Base-by-base conservation (phyloP, 2,329 filamentous ascomycete genomes). In the Stylonectria norvegica region DNA sequence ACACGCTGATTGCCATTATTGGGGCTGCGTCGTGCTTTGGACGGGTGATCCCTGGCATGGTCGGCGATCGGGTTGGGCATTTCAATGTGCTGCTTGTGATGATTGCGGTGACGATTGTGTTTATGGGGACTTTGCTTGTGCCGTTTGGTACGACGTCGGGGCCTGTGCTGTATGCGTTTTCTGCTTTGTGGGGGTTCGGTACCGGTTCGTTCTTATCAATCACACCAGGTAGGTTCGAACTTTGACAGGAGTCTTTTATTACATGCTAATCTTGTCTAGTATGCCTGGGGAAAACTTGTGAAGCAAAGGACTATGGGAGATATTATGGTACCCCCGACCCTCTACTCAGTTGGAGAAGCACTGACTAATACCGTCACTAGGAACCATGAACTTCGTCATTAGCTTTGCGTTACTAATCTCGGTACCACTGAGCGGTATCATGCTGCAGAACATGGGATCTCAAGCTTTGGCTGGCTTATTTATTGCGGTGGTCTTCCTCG, bases 191-290 rank as follows among this genome's bases (percentile, higher is more conserved):
- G 55, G 72, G 71, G 0, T 71, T 74, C n/a, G 69, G 69, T 0
- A 71, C 68, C 2, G 71, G 71, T 0, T 67, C 67, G 0, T 74
- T 69, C 56, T 55, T 74, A n/a, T 68, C 67, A 0, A 59, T 72
- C 2, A 63, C 64, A 1, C 60, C 58, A 31, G 56, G 56, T 57
- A 11, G 30, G 49, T 19, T 10, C 8, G 5, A 47, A 5, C 3
- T 1, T 5, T 2, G 1, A 7, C 8, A 14, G 2, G 12, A 9
- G 1, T 8, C 18, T 5, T 4, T 14, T 30, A 3, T 14, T 2
- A 7, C 4, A 11, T 8, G 6, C 45, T 55, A 6, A 59, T 10
- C 3, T 2, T 1, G 0, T 4, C 1, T 60, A 31, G 71, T 71
- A 0, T 74, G 71, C 38, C 60, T 72, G 16, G 70, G 69, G 1